Base-by-base conservation (phyloP, 78 protist genomes). In the Cyanophora paradoxa region DNA sequence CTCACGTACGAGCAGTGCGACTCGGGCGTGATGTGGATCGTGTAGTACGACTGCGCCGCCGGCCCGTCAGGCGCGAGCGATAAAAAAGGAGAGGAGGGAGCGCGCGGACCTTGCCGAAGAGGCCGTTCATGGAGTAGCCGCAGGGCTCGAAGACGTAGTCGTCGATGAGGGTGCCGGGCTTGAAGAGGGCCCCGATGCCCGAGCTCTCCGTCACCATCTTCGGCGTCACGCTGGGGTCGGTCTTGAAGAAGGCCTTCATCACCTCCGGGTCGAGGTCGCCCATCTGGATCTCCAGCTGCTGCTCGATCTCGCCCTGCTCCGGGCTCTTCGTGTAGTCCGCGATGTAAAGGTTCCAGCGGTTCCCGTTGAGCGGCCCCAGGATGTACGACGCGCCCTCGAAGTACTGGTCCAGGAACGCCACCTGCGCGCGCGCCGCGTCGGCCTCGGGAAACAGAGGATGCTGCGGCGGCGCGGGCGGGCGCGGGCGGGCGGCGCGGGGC, bases 121-220 rank as follows among this genome's bases (percentile, higher is more conserved):
- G 66, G 2, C 92, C 98, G 69, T 94, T 94, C 88, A 82, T 79
- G 14, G 94, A 88, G 85, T 92, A 94, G n/a, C 98, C 98, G 70
- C 95, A 92, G 5, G 98, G 98, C 19, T 86, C 88, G 58, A 94
- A 94, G 48, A 82, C 61, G 26, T 19, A 36, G 44, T 37, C 24
- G 40, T 42, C 46, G 31, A 40, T 57, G 2, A 61, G 44, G 11
- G 11, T 22, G 68, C 68, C 68, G 20, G 11, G 7, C 50, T 13
- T 78, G 16, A 78, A 22, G 11, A 86, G 50, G 46, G 76, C 31
- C 20, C 30, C 71, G 54, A 74, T 79, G 42, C 88, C 84, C 19
- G 86, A 42, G 64, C 61, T 76, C 17, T 66, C 70, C 28, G 74
- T 57, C n/a, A 56, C 74, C 14, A 81, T 88, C 50, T 79, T 72